Conservation (phyloP, 2,329 filamentous ascomycete genomes). For the Coleophoma cylindrospora region DNA sequence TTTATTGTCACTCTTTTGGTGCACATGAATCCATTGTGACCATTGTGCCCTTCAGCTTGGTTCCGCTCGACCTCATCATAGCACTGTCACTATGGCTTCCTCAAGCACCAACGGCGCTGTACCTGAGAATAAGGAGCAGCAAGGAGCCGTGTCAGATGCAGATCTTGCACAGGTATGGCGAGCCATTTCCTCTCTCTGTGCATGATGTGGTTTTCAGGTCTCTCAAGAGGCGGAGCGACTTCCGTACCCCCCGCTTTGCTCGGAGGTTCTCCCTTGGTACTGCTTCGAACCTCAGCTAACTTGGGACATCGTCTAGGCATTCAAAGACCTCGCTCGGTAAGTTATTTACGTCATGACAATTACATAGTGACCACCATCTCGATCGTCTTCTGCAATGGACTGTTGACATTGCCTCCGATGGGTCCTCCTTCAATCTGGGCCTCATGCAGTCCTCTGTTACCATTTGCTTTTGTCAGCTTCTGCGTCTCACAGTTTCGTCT, state of each 20-base stretch:
- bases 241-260: too few species aligned
- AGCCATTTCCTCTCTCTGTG: background rate
- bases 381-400: background rate
- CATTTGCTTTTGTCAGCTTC: too few species aligned
- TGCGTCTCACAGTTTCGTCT: too few species aligned
- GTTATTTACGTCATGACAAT: background rate
- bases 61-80: background rate
- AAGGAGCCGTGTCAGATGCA: constrained; percentile 3
- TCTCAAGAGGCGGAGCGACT: too few species aligned
- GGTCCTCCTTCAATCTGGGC: background rate
- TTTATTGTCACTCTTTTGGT: too few species aligned
- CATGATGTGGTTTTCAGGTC: too few species aligned
- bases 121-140: background rate
- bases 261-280: background rate
- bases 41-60: background rate
- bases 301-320: constrained; percentile 22
- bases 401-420: background rate
- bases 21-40: too few species aligned
- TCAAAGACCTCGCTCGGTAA: constrained; percentile 31
- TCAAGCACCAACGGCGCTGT: background rate
- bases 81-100: constrained; percentile 7
- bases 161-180: constrained; percentile 15
- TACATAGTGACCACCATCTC: background rate
- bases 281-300: background rate
- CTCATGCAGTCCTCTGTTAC: background rate